These are phyloP conservation scores for Yamadazyma laniorum DNA, from an alignment of 805 yeast genomes.

Conservation along the genomic window DNA sequence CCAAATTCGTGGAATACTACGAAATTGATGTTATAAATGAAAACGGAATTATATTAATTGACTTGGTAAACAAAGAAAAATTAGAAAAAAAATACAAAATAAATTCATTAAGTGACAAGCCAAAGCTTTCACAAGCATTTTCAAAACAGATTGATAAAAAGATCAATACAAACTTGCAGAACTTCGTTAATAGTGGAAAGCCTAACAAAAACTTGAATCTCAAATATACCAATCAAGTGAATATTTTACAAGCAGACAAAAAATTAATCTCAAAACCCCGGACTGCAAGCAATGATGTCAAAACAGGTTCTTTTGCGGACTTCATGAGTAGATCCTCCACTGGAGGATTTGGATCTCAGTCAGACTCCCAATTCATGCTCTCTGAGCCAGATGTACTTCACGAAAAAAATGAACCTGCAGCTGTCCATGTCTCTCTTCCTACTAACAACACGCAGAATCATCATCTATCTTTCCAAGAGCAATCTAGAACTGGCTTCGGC, in stretches of 20 bases:
- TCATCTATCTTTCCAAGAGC: neutral
- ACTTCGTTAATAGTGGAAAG: constrained; percentile 35
- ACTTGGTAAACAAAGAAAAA: constrained; percentile 43
- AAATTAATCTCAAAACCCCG: neutral
- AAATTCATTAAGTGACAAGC: constrained; percentile 36
- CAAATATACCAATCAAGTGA: constrained; percentile 3
- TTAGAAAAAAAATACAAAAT: constrained; percentile 39
- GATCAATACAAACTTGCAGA: constrained; percentile 20
- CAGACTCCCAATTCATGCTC: neutral
- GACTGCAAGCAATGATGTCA: constrained; percentile 5
- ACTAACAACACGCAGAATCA: neutral
- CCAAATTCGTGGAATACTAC: constrained; percentile 61
- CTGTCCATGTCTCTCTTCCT: neutral
- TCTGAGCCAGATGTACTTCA: neutral
- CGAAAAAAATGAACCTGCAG: constrained; percentile 1
- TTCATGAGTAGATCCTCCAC: constrained; percentile 7
- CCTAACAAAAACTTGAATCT: constrained; percentile 28
- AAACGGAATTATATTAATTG: constrained; percentile 30
- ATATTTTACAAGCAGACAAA: constrained; percentile 1
- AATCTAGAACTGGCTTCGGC: neutral
- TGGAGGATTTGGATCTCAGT: constrained; percentile 1
- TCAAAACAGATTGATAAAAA: constrained; percentile 31
- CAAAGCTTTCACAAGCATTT: constrained; percentile 35
- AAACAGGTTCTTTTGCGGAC: constrained; percentile 16
- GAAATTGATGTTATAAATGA: constrained; percentile 46